These are phyloP conservation scores for Fonsecaea multimorphosa DNA, from an alignment of 2,329 filamentous ascomycete genomes.

Conservation along the genomic window DNA sequence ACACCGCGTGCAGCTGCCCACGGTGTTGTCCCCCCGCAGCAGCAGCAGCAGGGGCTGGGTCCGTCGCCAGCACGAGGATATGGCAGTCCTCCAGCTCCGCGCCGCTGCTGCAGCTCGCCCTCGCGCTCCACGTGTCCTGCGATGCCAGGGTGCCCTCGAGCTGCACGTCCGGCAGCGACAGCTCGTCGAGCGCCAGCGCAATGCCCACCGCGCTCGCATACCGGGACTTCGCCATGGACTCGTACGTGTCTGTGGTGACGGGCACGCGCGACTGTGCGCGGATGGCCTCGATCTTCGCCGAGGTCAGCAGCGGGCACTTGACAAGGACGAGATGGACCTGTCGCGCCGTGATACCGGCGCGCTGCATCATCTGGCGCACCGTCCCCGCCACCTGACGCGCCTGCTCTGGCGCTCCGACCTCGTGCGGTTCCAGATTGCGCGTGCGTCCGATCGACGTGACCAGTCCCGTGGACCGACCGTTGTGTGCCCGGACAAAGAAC, in stretches of 20 bases:
- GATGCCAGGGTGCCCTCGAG: constrained; percentile 37
- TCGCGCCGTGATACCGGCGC: constrained; percentile 30
- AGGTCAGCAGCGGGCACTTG: constrained; percentile 44
- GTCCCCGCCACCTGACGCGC: constrained; percentile 38
- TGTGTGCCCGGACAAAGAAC: constrained; percentile 38
- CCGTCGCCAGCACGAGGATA: constrained; percentile 43
- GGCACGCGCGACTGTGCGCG: constrained; percentile 36
- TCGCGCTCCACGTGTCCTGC: constrained; percentile 40
- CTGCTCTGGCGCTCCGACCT: constrained; percentile 43
- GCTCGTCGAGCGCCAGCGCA: constrained; percentile 41
- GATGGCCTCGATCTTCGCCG: constrained; percentile 40
- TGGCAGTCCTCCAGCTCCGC: constrained; percentile 45
- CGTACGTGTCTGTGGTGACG: constrained; percentile 43
- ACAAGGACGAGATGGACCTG: constrained; percentile 42
- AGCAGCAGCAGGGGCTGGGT: constrained; percentile 31
- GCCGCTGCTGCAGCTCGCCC: constrained; percentile 44
- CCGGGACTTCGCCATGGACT: constrained; percentile 45
- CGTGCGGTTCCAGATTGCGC: constrained; percentile 40
- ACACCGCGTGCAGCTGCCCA: constrained; percentile 11
- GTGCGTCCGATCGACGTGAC: constrained; percentile 42
- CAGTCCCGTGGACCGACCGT: constrained; percentile 31
- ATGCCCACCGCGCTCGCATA: constrained; percentile 45
- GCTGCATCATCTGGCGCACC: constrained; percentile 36
- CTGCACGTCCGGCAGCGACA: constrained; percentile 21
- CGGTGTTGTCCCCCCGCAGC: neutral